These are phyloP conservation scores for Cladosporium oxysporum DNA, from an alignment of 2,329 filamentous ascomycete genomes.

Conservation along the genomic window DNA sequence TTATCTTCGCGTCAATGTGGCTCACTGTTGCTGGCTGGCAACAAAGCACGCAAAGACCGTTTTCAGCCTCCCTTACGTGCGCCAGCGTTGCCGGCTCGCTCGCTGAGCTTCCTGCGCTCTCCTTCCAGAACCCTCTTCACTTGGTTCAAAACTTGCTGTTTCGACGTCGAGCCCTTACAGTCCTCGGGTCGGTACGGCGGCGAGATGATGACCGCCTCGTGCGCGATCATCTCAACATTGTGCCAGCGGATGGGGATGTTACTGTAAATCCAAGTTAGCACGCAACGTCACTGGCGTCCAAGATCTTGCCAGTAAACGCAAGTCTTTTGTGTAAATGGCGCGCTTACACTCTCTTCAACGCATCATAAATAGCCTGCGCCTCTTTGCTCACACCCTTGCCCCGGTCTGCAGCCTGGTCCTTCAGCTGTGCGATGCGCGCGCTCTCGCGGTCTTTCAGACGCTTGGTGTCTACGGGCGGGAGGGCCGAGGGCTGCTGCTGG, in stretches of 20 bases:
- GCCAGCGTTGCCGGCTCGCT: constrained; percentile 23
- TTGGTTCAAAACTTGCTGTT: constrained; percentile 44
- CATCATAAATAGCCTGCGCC: constrained; percentile 65
- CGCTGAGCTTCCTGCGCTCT: constrained; percentile 46
- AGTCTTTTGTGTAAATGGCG: background rate
- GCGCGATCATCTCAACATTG: constrained; percentile 59
- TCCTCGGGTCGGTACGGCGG: constrained; percentile 60
- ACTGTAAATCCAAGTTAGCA: constrained; percentile 22
- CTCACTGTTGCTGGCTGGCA: background rate
- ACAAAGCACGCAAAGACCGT: background rate
- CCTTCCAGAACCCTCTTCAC: constrained; percentile 51
- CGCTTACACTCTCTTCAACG: constrained; percentile 56
- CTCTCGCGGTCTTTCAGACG: constrained; percentile 58
- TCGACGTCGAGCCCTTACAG: constrained; percentile 49
- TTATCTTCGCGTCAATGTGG: background rate
- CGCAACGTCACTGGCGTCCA: background rate
- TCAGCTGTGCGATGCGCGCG: constrained; percentile 56
- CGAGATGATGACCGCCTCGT: constrained; percentile 60
- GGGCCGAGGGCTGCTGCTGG: constrained; percentile 44
- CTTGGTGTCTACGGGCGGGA: constrained; percentile 56
- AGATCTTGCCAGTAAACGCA: background rate
- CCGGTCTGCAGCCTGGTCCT: constrained; percentile 58
- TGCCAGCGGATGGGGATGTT: constrained; percentile 59
- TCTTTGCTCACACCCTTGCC: constrained; percentile 63
- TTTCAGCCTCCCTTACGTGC: constrained; percentile 16